Evolutionary conservation across 2,329 filamentous ascomycete genomes (phyloP).

Genomic region (Ophiostoma sp.): DNA sequence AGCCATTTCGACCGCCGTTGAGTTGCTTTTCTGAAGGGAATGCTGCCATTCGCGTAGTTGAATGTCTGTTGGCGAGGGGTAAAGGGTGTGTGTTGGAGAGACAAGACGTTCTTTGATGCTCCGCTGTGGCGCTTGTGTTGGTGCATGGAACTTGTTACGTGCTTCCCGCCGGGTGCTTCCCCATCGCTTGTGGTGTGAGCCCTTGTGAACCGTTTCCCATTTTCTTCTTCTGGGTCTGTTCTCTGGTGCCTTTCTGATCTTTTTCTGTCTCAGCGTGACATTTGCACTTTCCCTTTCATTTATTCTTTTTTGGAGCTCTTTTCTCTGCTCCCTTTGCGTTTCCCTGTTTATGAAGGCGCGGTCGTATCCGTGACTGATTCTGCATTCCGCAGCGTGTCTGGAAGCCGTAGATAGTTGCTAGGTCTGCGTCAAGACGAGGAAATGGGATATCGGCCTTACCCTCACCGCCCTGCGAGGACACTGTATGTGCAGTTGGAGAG

Average conservation of each 20-base stretch:
- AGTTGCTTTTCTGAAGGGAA: background rate
- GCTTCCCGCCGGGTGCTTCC: background rate
- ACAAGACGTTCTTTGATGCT: background rate
- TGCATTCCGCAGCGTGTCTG: background rate
- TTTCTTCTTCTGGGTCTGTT: background rate
- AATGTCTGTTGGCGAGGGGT: conserved; percentile 4
- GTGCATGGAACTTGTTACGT: conserved; percentile 17
- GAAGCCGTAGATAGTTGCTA: too few species aligned
- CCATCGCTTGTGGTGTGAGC: background rate
- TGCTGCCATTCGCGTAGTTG: background rate
- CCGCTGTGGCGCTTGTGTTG: conserved; percentile 8
- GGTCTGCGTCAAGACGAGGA: background rate
- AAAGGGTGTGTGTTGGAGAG: background rate
- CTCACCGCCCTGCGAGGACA: background rate
- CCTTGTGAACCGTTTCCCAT: background rate
- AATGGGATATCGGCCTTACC: background rate
- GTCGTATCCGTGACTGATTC: background rate
- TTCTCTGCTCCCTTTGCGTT: background rate
- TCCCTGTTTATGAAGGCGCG: background rate
- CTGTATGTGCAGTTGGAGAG: background rate
- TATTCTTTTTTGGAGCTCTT: background rate
- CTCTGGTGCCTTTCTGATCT: background rate
- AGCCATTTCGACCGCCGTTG: background rate
- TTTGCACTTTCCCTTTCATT: background rate
- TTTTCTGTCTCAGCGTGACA: background rate